Evolutionary conservation across 257 asterid species (phyloP).

Genomic region (Solanum gracilifrons): DNA sequence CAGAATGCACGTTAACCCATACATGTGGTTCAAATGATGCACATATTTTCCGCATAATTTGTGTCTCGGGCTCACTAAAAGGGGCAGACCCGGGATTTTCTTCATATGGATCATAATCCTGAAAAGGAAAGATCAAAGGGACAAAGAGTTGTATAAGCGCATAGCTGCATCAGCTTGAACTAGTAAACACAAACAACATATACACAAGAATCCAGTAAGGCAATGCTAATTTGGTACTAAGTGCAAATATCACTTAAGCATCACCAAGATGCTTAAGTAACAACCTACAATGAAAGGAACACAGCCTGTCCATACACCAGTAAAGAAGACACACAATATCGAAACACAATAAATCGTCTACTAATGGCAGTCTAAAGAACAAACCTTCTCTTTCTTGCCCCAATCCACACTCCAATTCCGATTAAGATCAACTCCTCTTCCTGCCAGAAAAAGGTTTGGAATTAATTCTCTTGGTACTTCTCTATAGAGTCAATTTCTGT

Average conservation of each 20-base stretch:
- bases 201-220: background rate
- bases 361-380: background rate
- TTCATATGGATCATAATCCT: constrained; percentile 97
- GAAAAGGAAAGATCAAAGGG: constrained; percentile 3
- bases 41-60: constrained; percentile 72
- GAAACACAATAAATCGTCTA: background rate
- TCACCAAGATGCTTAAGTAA: background rate
- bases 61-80: constrained; percentile 96
- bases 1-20: constrained; percentile 99
- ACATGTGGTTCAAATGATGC: constrained; percentile 85
- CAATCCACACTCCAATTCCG: constrained; percentile 97
- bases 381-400: constrained; percentile 96
- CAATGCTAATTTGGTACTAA: background rate
- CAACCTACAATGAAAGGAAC: background rate
- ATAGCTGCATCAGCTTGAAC: background rate
- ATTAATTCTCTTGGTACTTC: background rate
- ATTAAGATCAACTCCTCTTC: constrained; percentile 97
- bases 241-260: background rate
- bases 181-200: background rate
- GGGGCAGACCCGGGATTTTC: constrained; percentile 91
- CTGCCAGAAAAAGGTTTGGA: constrained; percentile 25
- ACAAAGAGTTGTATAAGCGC: constrained; percentile 12
- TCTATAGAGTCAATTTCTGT: background rate
- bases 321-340: background rate
- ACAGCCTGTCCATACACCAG: background rate